Conservation (phyloP, 2,329 filamentous ascomycete genomes). For the Epichloe scottii region DNA sequence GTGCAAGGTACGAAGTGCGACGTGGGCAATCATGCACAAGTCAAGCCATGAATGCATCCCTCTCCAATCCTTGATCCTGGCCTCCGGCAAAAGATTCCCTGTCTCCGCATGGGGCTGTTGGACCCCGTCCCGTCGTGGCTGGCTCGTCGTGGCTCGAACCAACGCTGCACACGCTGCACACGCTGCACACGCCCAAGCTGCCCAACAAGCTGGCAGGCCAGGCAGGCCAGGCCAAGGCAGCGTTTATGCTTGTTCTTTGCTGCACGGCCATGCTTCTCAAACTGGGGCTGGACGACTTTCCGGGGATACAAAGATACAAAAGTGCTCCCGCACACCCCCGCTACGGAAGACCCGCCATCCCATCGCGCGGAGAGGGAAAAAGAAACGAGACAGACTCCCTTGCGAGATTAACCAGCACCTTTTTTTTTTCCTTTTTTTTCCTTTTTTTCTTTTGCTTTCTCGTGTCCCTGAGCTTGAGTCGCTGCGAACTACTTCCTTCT, state of each 20-base stretch:
- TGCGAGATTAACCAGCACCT: background rate
- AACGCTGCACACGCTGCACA: background rate
- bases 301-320: background rate
- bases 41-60: background rate
- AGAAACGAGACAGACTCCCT: constrained; percentile 6
- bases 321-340: constrained; percentile 4
- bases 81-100: constrained; percentile 3
- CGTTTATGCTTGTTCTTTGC: background rate
- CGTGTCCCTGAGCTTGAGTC: constrained; percentile 1
- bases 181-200: background rate
- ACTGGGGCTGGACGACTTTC: background rate
- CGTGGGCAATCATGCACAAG: background rate
- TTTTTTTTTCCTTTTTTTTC: background rate
- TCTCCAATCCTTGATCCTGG: background rate
- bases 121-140: background rate
- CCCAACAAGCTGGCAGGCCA: background rate
- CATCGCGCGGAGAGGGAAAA: constrained; percentile 7
- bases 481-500: background rate
- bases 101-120: background rate
- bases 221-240: background rate
- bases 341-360: no score
- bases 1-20: no score
- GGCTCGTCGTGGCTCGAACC: constrained; percentile 6
- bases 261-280: background rate
- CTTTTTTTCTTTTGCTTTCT: background rate